A percentile compares a stretch with the other conserved stretches of the same genome.
Evolutionary conservation across 352 stramenopile species (phyloP).

Genomic region (Globisporangium recalcitrans): DNA sequence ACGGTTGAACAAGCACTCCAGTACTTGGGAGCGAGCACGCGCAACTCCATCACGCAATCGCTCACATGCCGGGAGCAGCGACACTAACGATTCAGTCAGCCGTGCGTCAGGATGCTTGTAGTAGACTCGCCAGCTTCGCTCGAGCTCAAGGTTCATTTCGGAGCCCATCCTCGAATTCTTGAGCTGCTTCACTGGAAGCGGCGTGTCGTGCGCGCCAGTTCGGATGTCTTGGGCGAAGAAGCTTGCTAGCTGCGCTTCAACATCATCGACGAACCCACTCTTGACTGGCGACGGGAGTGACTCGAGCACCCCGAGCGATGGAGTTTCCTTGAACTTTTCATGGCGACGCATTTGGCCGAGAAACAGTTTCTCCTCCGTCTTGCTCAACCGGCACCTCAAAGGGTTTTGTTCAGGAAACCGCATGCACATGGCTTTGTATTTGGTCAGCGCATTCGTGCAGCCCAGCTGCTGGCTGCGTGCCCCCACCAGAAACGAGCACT

Average conservation of each 20-base stretch:
- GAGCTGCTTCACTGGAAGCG: background rate
- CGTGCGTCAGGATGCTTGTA: background rate
- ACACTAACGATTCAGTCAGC: background rate
- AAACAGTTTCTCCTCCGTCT: background rate
- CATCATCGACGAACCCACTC: background rate
- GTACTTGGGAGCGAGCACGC: background rate
- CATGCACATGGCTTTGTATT: conserved; percentile 8
- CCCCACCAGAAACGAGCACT: background rate
- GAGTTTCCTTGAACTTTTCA: background rate
- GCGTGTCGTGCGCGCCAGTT: background rate
- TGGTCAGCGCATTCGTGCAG: background rate
- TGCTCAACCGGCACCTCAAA: background rate
- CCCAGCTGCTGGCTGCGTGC: background rate
- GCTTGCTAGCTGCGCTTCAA: background rate
- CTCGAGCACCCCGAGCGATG: background rate
- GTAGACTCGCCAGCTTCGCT: background rate
- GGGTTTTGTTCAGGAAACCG: conserved; percentile 17
- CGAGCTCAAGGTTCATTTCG: background rate
- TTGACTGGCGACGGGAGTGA: background rate
- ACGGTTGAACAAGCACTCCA: background rate
- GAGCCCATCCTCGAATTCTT: background rate
- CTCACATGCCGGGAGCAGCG: background rate
- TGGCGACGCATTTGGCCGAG: background rate
- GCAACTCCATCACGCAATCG: background rate
- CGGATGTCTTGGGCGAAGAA: background rate